Evolutionary conservation across 2,329 filamentous ascomycete species (phyloP).

Genomic region (Pseudodiploospora longispora): DNA sequence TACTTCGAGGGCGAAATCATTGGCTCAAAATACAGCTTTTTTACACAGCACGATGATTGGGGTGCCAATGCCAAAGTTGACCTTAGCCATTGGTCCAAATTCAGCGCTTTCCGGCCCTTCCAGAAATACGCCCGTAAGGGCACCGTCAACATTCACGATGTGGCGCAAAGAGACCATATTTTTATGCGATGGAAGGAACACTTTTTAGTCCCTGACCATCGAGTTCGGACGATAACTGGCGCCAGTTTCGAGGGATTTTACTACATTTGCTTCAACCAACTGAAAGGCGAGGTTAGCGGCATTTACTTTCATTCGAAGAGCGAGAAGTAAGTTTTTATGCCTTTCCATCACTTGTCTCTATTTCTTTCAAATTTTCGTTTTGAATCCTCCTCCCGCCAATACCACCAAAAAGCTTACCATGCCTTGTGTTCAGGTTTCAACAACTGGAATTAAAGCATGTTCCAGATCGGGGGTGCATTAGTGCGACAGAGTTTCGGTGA

Average conservation of each 20-base stretch:
- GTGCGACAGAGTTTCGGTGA: slow-evolving; percentile 71
- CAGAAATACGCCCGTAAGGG: slow-evolving; percentile 50
- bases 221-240: slow-evolving; percentile 81
- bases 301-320: slow-evolving; percentile 98
- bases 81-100: slow-evolving; percentile 86
- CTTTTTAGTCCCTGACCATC: slow-evolving; percentile 91
- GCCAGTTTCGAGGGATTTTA: slow-evolving; percentile 98
- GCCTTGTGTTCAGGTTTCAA: slow-evolving; percentile 60
- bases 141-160: slow-evolving; percentile 54
- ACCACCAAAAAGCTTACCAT: background rate
- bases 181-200: slow-evolving; percentile 99
- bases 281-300: slow-evolving; percentile 75
- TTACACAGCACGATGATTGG: slow-evolving; percentile 83
- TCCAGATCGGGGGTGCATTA: slow-evolving; percentile 72
- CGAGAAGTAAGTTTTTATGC: slow-evolving; percentile 61
- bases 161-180: slow-evolving; percentile 74
- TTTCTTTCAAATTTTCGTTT: background rate
- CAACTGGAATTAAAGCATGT: slow-evolving; percentile 88
- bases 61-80: slow-evolving; percentile 88
- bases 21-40: slow-evolving; percentile 88
- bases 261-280: slow-evolving; percentile 97
- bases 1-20: slow-evolving; percentile 99
- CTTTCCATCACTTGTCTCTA: background rate
- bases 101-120: slow-evolving; percentile 76
- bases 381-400: background rate